Evolutionary conservation across 768 basidiomycete genomes (phyloP).

Genomic region (Krasilnikovozyma curviuscula): DNA sequence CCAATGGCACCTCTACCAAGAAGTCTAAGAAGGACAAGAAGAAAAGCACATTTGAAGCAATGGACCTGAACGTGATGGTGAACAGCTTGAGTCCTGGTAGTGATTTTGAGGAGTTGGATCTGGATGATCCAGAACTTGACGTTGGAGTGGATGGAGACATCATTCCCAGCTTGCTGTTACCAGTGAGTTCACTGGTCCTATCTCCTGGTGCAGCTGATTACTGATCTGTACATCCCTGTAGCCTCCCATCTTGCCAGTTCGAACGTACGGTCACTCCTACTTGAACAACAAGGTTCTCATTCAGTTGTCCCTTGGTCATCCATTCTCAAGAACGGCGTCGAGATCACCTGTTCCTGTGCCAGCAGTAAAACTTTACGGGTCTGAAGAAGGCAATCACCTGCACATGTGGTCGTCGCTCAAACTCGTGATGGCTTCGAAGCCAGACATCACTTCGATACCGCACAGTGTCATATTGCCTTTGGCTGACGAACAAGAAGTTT

Average conservation of each 20-base stretch:
- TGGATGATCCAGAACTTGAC: constrained; percentile 18
- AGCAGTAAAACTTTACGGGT: constrained; percentile 35
- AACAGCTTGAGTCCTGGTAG: no score
- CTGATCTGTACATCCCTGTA: not conserved
- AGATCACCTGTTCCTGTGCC: constrained; percentile 20
- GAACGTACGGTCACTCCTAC: constrained; percentile 30
- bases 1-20: no score
- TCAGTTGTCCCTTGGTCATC: constrained; percentile 62
- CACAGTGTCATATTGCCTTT: constrained; percentile 77
- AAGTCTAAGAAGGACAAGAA: no score
- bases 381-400: constrained; percentile 23
- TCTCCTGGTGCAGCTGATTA: not conserved
- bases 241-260: not conserved
- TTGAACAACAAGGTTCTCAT: constrained; percentile 68
- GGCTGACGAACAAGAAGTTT: constrained; percentile 44
- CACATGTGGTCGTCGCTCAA: constrained; percentile 53
- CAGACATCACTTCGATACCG: constrained; percentile 65
- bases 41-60: no score
- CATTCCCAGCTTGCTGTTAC: constrained; percentile 84
- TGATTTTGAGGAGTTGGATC: no score
- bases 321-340: constrained; percentile 29
- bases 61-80: no score
- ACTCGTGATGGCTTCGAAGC: constrained; percentile 79
- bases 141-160: constrained; percentile 57
- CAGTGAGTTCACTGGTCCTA: not conserved